These are phyloP conservation scores for Bassia scoparia DNA, from an alignment of 148 eudicot genomes.

Conservation along the genomic window DNA sequence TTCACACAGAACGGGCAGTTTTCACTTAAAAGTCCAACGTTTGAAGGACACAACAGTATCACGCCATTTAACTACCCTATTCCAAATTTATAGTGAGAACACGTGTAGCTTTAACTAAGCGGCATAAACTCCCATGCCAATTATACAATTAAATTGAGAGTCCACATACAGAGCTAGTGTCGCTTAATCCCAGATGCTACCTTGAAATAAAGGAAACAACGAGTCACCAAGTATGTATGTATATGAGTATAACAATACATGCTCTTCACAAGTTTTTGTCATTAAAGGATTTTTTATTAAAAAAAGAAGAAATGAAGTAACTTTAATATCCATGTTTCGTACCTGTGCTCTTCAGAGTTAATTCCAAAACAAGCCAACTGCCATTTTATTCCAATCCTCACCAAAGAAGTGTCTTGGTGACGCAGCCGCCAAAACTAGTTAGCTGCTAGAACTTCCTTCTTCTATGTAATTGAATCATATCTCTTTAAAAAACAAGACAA, in stretches of 20 bases:
- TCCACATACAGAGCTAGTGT: too few relatives aligned
- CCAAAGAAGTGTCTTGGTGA: conserved; percentile 87
- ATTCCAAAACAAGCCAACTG: conserved; percentile 78
- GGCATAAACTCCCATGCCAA: too few relatives aligned
- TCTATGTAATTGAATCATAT: conserved; percentile 69
- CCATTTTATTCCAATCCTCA: conserved; percentile 99
- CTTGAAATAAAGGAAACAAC: too few relatives aligned
- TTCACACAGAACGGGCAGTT: too few relatives aligned
- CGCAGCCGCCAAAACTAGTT: conserved; percentile 81
- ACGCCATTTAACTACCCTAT: too few relatives aligned
- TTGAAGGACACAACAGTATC: too few relatives aligned
- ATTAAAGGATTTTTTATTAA: not conserved
- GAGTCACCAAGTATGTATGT: too few relatives aligned
- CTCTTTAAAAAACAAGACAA: conserved; percentile 64
- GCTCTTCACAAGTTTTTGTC: not conserved
- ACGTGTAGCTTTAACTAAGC: too few relatives aligned
- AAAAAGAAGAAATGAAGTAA: not conserved
- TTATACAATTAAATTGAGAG: too few relatives aligned
- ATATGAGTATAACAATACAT: not conserved
- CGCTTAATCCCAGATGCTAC: too few relatives aligned
- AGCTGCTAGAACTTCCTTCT: conserved; percentile 48
- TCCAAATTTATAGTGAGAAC: too few relatives aligned
- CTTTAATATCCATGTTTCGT: conserved; percentile 1
- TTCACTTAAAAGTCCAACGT: too few relatives aligned
- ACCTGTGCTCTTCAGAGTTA: conserved; percentile 77